Evolutionary conservation across 345 rosid genomes (phyloP).

Genomic region (Stellera chamaejasme): DNA sequence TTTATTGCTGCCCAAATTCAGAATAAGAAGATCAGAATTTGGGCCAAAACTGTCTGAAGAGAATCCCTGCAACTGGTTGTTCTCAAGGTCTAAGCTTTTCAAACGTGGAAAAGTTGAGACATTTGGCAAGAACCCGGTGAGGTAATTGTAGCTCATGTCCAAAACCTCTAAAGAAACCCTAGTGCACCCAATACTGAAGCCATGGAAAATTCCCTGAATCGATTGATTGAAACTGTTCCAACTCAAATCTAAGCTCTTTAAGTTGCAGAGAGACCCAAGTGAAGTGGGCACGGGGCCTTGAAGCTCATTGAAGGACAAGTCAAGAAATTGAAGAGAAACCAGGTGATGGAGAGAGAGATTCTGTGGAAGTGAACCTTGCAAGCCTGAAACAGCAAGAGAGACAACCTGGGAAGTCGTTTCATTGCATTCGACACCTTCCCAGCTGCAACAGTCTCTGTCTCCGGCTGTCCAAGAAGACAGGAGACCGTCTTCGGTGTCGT

Average conservation of each 20-base stretch:
- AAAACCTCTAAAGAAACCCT: slow-evolving; percentile 13
- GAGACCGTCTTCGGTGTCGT: not conserved
- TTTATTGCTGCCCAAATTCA: not conserved
- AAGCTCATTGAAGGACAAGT: slow-evolving; percentile 7
- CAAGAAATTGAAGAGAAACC: slow-evolving; percentile 9
- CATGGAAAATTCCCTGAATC: not conserved
- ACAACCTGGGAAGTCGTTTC: not conserved
- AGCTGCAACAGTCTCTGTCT: not conserved
- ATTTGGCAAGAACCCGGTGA: slow-evolving; percentile 16
- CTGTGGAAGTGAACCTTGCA: slow-evolving; percentile 11
- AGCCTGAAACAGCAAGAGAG: not conserved
- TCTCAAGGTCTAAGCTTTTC: slow-evolving; percentile 8
- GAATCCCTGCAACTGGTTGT: slow-evolving; percentile 11
- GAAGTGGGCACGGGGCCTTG: slow-evolving; percentile 6
- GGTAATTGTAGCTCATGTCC: slow-evolving; percentile 5
- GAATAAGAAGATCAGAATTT: not conserved
- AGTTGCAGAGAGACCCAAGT: slow-evolving; percentile 10
- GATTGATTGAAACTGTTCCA: slow-evolving; percentile 6
- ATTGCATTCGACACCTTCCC: slow-evolving; percentile 1
- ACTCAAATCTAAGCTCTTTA: slow-evolving; percentile 9
- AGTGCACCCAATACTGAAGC: slow-evolving; percentile 13
- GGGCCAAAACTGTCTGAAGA: not conserved
- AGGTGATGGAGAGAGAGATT: slow-evolving; percentile 5
- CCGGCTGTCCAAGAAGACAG: not conserved
- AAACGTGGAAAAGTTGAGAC: not conserved